These are phyloP conservation scores for Ottelia alismoides DNA, from an alignment of 106 monocot genomes.

Conservation along the genomic window DNA sequence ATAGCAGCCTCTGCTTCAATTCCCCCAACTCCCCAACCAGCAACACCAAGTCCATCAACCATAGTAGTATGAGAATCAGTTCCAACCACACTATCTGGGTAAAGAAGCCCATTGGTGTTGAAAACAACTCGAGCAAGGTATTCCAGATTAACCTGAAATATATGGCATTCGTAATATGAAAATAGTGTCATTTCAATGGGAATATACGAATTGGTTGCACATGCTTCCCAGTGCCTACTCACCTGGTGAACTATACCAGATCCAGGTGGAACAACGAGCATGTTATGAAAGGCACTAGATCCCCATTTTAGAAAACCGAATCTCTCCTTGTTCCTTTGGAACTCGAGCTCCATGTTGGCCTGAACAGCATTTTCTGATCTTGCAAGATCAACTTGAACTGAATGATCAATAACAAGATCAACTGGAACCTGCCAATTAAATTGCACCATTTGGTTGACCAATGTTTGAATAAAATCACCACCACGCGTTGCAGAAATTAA, in stretches of 20 bases:
- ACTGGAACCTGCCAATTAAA: conserved; percentile 22
- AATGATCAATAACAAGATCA: conserved; percentile 26
- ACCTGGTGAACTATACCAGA: conserved; percentile 28
- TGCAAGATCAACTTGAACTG: conserved; percentile 25
- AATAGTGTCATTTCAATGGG: too few relatives aligned
- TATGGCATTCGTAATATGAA: too few relatives aligned
- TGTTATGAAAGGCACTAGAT: conserved; percentile 18
- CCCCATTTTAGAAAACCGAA: conserved; percentile 26
- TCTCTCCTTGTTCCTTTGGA: conserved; percentile 20
- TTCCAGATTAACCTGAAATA: conserved; percentile 87
- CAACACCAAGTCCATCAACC: conserved; percentile 75
- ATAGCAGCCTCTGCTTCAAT: conserved; percentile 97
- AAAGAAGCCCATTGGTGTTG: conserved; percentile 59
- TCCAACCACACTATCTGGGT: conserved; percentile 93
- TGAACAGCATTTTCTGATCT: conserved; percentile 24
- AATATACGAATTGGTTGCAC: not conserved
- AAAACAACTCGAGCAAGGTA: conserved; percentile 95
- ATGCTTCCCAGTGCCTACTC: not conserved
- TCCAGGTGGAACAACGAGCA: conserved; percentile 27
- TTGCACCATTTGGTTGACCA: too few relatives aligned
- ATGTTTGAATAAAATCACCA: too few relatives aligned
- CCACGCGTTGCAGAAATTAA: too few relatives aligned
- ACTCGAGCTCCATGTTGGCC: conserved; percentile 23
- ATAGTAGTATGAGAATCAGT: conserved; percentile 97
- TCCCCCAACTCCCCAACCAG: conserved; percentile 72